phyloP scores from a whole-genome alignment of 225 moss, liverwort and hornwort species.

The Pseudisothecium myosuroides region DNA sequence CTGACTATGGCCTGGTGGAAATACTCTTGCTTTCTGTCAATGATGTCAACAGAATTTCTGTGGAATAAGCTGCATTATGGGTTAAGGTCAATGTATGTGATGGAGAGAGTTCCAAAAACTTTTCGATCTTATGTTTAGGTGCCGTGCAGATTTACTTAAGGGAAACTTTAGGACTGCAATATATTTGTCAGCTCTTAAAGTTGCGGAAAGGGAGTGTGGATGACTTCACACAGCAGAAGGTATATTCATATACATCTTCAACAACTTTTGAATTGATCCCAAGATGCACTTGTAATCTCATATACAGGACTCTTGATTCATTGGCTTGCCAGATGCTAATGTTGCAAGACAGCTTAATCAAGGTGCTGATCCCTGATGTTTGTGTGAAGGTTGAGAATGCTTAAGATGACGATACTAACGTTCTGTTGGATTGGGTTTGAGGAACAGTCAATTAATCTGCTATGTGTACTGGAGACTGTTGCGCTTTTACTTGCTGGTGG shows the following conservation, averaged over 20 bases:
- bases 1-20: not conserved
- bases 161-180: slow-evolving; percentile 79
- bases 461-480: slow-evolving; percentile 89
- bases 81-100: not conserved
- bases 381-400: not conserved
- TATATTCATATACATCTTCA: not conserved
- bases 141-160: slow-evolving; percentile 65
- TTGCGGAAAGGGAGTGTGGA: slow-evolving; percentile 81
- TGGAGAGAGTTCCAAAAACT: not conserved
- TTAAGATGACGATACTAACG: not conserved
- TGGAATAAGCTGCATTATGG: not conserved
- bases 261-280: not conserved
- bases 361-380: not conserved
- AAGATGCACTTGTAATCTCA: not conserved
- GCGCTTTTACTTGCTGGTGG: slow-evolving; percentile 80
- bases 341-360: not conserved
- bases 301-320: not conserved
- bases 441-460: slow-evolving; percentile 76
- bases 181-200: slow-evolving; percentile 57
- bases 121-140: not conserved
- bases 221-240: slow-evolving; percentile 95
- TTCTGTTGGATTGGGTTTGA: not conserved
- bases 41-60: not conserved
- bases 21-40: not conserved
- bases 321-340: not conserved